Base-by-base conservation (phyloP, 768 basidiomycete species). In the Lentinula detonsa region DNA sequence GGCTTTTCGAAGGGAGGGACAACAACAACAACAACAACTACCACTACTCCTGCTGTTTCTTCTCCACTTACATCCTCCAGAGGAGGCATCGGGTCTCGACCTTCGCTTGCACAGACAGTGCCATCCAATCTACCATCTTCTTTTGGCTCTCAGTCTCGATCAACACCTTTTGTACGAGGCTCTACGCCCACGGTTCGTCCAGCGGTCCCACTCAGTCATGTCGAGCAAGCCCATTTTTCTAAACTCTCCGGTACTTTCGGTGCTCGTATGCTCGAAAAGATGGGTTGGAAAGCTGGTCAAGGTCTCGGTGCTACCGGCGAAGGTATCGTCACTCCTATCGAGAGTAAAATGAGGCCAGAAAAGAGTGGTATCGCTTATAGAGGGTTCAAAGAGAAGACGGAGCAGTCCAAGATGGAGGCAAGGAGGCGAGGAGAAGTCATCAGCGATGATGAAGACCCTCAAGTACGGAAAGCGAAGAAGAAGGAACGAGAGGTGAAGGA, bases 261-360 rank as follows among this genome's bases (percentile, higher is more conserved):
- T 65, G 91, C 95, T 18, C 87, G 88, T 60, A 85, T 98, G 84
- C 83, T 99, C 23, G 84, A 84, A 34, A 98, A 95, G 77, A 95
- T 95, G 89, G 97, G 97, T 7, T 99, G 97, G 96, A 79, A 87
- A 69, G 76, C 87, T 0, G 96, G 88, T 3, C 79, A 80, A 3
- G 94, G 95, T 65, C 80, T 96, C 8, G 94, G 94, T 63, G 72
- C 80, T 1, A 74, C 75, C 1, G 88, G 88, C 1, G 85, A 88
- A 65, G 94, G 94, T 66, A 95, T 95, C 54, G 84, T 93, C n/a
- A 85, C 86, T 4, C 94, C 94, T 0, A 80, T 97, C 13, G 93
- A 95, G 70, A 85, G 83, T 67, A 95, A 93, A 70, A 65, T 94
- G 58, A 85, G 94, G 5, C 91, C 90, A 6, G 88, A 88, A 73